Evolutionary conservation across 345 rosid species (phyloP), one percentile per base, ranked within the genome.

Genomic region (Nasturtium officinale): DNA sequence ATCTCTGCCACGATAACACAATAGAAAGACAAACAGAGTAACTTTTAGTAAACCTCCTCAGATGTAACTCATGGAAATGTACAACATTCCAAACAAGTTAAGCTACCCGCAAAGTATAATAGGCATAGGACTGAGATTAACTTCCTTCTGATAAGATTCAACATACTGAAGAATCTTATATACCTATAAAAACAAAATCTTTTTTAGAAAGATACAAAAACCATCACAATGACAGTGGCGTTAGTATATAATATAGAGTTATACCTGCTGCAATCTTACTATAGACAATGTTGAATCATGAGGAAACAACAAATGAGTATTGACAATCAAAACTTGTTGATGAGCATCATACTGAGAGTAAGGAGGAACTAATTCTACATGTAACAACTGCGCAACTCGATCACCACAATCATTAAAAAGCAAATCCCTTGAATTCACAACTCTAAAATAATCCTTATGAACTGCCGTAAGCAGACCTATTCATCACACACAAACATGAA

Each of bases 221-320:
- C 9, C 54, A 45, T 6, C 8, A 17, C 28, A 38, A 45, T 4
- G 3, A 59, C 17, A 33, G 5, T 18, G 2, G 0, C 1, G 45
- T 18, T 57, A 10, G 16, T 12, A 56, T 12, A 56, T 13, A 17
- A 54, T 4, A 40, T 5, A 2, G 18, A 4, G 40, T 7, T 33
- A 0, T 68, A 89, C 97, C 89, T 91, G 97, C 62, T 85, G 83
- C 78, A 91, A 70, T 51, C 99, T 80, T 35, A 83, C 96, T 54
- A 95, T 69, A 35, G 87, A 91, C 7, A 90, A 74, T 74, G 86
- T 87, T 7, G 97, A 84, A 75, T 95, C 82, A 53, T 91, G 99
- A 75, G 99, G 99, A 76, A 95, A 95, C 42, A 95, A 67, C 82
- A 95, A 83, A 78, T 95, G 99, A 55, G 99, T 91, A 66, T 95